phyloP scores from a whole-genome alignment of 2,329 filamentous ascomycete genomes.

The Orbilia ellipsospora region DNA sequence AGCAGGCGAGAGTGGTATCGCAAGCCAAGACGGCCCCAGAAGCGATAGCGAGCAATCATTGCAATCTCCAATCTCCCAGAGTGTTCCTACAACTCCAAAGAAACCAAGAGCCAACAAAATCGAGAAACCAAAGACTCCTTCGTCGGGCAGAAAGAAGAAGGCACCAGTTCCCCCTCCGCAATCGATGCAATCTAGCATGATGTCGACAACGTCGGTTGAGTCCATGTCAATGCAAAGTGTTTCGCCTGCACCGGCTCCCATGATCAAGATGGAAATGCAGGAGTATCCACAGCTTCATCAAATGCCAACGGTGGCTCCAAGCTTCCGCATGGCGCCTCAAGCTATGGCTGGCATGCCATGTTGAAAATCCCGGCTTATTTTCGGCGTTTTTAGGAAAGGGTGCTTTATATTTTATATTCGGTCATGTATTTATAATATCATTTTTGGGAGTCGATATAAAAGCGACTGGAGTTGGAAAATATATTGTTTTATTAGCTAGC shows the following conservation, averaged over 20 bases:
- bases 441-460: background rate
- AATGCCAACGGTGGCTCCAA: conserved; percentile 6
- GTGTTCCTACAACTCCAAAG: conserved; percentile 35
- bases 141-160: conserved; percentile 44
- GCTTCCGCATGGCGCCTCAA: conserved; percentile 3
- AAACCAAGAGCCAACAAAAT: conserved; percentile 47
- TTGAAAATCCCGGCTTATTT: conserved; percentile 6
- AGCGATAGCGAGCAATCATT: conserved; percentile 27
- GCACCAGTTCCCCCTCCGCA: conserved; percentile 17
- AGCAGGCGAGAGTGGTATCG: conserved; percentile 33
- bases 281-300: conserved; percentile 33
- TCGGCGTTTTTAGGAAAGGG: conserved; percentile 25
- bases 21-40: conserved; percentile 11
- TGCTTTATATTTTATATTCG: background rate
- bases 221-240: conserved; percentile 26
- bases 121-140: conserved; percentile 49
- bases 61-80: conserved; percentile 24
- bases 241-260: conserved; percentile 21
- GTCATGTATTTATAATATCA: conserved; percentile 27
- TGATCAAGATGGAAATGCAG: conserved; percentile 38
- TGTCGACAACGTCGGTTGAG: conserved; percentile 4
- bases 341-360: conserved; percentile 39
- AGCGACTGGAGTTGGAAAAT: conserved; percentile 1
- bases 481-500: background rate
- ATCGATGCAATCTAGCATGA: conserved; percentile 20